phyloP scores from a whole-genome alignment of 2,329 filamentous ascomycete genomes.

The Stenocarpella maydis region DNA sequence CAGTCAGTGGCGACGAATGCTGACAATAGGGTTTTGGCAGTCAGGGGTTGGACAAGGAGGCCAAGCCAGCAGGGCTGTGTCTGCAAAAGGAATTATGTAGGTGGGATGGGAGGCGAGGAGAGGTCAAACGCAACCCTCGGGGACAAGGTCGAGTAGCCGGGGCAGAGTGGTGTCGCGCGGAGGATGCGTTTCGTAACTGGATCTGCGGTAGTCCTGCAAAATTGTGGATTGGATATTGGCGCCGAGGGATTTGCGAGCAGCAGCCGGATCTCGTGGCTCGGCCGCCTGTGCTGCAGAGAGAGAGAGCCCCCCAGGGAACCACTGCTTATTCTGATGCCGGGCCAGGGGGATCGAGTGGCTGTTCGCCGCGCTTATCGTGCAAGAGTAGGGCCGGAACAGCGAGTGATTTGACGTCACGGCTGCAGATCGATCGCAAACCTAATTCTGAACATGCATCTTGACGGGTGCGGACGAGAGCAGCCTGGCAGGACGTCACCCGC shows the following conservation, averaged over 20 bases:
- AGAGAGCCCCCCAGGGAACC: constrained; percentile 19
- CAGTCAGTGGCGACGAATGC: background rate
- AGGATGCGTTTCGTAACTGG: constrained; percentile 30
- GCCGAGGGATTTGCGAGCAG: constrained; percentile 14
- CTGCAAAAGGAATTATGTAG: constrained; percentile 29
- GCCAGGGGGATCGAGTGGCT: constrained; percentile 20
- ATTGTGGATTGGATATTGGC: constrained; percentile 27
- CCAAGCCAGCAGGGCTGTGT: constrained; percentile 27
- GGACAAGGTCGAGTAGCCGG: constrained; percentile 25
- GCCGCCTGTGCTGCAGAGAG: background rate
- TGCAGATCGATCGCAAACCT: constrained; percentile 29
- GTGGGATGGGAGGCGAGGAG: constrained; percentile 14
- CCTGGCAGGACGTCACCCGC: background rate
- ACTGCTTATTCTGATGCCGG: constrained; percentile 19
- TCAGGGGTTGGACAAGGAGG: constrained; percentile 20
- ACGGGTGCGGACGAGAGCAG: background rate
- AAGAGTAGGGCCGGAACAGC: constrained; percentile 10
- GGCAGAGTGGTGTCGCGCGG: constrained; percentile 17
- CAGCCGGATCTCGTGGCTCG: constrained; percentile 17
- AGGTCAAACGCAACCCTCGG: constrained; percentile 29
- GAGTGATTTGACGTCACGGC: constrained; percentile 25
- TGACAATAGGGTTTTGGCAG: constrained; percentile 3
- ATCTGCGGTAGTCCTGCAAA: constrained; percentile 23
- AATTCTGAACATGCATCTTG: constrained; percentile 15
- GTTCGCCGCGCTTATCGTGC: constrained; percentile 15